A percentile compares a stretch with the other conserved stretches of the same genome.
Evolutionary conservation across 768 basidiomycete species (phyloP).

Genomic region (Rhizopogon roseolus): DNA sequence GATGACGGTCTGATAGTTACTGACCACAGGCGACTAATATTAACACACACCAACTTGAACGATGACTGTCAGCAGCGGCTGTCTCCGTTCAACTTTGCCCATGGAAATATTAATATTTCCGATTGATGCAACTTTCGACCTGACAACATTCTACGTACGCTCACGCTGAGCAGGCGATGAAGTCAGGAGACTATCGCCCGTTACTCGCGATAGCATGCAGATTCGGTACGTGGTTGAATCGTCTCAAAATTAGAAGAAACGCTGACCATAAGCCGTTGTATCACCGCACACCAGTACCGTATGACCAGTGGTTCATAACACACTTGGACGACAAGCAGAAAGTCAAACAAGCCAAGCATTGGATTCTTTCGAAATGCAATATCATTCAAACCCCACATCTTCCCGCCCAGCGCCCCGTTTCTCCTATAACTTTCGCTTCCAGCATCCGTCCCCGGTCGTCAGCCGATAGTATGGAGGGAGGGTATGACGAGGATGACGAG

Average conservation of each 20-base stretch:
- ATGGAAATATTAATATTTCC: too few species aligned
- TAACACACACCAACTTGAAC: too few species aligned
- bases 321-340: slow-evolving; percentile 59
- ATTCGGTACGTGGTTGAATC: slow-evolving; percentile 39
- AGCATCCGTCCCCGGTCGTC: slow-evolving; percentile 11
- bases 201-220: slow-evolving; percentile 48
- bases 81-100: too few species aligned
- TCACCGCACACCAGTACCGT: slow-evolving; percentile 42
- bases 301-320: slow-evolving; percentile 77
- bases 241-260: not conserved
- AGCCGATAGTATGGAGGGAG: slow-evolving; percentile 20
- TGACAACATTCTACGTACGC: not conserved
- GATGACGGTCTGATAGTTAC: too few species aligned
- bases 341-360: slow-evolving; percentile 57
- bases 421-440: slow-evolving; percentile 65
- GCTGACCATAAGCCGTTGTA: not conserved
- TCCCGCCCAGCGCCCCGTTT: slow-evolving; percentile 41
- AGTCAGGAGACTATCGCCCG: slow-evolving; percentile 4
- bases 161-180: slow-evolving; percentile 1
- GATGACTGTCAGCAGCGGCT: too few species aligned
- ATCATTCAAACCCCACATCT: slow-evolving; percentile 27
- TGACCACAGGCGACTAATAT: too few species aligned
- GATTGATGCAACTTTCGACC: too few species aligned
- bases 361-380: slow-evolving; percentile 55
- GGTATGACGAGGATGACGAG: slow-evolving; percentile 30